phyloP scores from a whole-genome alignment of 345 rosid genomes.

The Lepidium sativum region DNA sequence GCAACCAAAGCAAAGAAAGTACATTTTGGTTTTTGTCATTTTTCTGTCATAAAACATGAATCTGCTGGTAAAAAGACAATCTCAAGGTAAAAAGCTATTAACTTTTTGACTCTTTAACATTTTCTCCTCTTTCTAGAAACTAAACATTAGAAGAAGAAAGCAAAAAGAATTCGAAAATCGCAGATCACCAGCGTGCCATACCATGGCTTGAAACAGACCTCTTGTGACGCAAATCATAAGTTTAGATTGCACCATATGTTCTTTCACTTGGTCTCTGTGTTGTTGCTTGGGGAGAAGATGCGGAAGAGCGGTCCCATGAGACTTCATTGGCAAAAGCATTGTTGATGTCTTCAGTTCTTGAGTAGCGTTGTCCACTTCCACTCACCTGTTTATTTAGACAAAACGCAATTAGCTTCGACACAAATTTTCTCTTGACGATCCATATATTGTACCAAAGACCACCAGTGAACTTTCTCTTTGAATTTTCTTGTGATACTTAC shows the following conservation, averaged over 20 bases:
- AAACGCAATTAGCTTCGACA: neutral
- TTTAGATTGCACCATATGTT: constrained; percentile 52
- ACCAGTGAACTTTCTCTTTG: neutral
- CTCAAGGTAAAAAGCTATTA: constrained; percentile 17
- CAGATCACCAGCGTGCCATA: neutral
- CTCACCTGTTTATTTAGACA: constrained; percentile 40
- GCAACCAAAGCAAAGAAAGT: constrained; percentile 1
- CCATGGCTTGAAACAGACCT: neutral
- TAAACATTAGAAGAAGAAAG: neutral
- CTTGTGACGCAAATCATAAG: neutral
- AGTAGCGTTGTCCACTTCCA: constrained; percentile 42
- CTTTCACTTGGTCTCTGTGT: constrained; percentile 35
- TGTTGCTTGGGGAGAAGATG: constrained; percentile 32
- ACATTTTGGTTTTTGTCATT: neutral
- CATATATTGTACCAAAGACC: neutral
- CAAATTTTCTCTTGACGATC: neutral
- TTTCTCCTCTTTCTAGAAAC: constrained; percentile 15
- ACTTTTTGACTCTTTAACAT: constrained; percentile 9
- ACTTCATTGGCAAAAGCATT: constrained; percentile 46
- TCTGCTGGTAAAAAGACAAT: constrained; percentile 11
- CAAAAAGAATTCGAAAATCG: neutral
- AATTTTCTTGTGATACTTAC: constrained; percentile 36
- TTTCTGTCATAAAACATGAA: constrained; percentile 9
- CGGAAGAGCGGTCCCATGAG: constrained; percentile 56
- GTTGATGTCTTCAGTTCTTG: constrained; percentile 37